These are phyloP conservation scores for Aspergillus luchuensis DNA, from an alignment of 2,329 filamentous ascomycete species.

Conservation along the genomic window DNA sequence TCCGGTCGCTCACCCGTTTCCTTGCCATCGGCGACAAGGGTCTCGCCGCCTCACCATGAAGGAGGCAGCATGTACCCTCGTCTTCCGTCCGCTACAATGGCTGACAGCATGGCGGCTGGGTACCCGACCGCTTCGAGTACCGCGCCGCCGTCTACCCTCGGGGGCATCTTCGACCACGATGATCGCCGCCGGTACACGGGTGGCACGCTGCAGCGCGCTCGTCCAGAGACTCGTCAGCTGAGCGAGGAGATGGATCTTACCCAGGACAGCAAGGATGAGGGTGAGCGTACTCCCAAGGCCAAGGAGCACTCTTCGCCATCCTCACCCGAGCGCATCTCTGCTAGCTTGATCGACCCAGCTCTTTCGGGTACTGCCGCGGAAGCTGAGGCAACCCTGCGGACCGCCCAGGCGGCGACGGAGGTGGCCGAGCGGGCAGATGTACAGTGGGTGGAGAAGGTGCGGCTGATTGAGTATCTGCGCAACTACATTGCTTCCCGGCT, in stretches of 20 bases:
- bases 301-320: slow-evolving; percentile 26
- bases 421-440: slow-evolving; percentile 49
- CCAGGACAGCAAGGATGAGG: slow-evolving; percentile 33
- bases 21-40: slow-evolving; percentile 52
- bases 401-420: slow-evolving; percentile 42
- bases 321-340: slow-evolving; percentile 33
- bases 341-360: slow-evolving; percentile 47
- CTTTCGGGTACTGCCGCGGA: slow-evolving; percentile 36
- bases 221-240: slow-evolving; percentile 41
- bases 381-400: slow-evolving; percentile 37
- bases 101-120: slow-evolving; percentile 56
- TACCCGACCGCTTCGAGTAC: slow-evolving; percentile 56
- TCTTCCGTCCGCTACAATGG: slow-evolving; percentile 60
- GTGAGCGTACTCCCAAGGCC: slow-evolving; percentile 37
- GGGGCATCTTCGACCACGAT: slow-evolving; percentile 61
- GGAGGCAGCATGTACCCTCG: slow-evolving; percentile 63
- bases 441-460: slow-evolving; percentile 66
- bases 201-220: slow-evolving; percentile 59
- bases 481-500: slow-evolving; percentile 59
- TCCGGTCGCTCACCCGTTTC: slow-evolving; percentile 64
- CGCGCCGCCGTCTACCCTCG: slow-evolving; percentile 63
- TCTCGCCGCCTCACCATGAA: slow-evolving; percentile 51
- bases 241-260: slow-evolving; percentile 42
- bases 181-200: slow-evolving; percentile 64
- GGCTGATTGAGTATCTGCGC: slow-evolving; percentile 63